Evolutionary conservation across 2,329 filamentous ascomycete species (phyloP), one percentile per base, ranked within the genome.

Genomic region (Colletotrichum sp.): DNA sequence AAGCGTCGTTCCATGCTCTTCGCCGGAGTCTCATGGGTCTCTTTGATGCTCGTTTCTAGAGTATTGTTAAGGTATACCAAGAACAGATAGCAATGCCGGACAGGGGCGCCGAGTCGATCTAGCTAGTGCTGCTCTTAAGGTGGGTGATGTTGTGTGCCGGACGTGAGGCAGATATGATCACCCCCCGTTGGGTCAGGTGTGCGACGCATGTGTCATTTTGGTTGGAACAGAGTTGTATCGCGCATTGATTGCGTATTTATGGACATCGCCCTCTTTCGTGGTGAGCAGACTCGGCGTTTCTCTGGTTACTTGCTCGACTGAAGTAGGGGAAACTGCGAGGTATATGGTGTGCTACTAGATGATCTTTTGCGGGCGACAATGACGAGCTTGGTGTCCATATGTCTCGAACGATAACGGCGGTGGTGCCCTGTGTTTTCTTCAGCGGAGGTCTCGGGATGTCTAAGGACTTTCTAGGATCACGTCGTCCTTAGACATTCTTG

Each of bases 61-160:
- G 10, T 48, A 21, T 48, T 48, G 2, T 21, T 21, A 1, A 2
- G 6, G n/a, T 21, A 13, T 21, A 7, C 4, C 9, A 0, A 21
- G n/a, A 21, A 48, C 43, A 21, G n/a, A 48, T 0, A 48, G 6
- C 2, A 6, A 48, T 0, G 18, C 4, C 0, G 10, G 18, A 48
- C 43, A 48, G 18, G n/a, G 43, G 1, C 43, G 18, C 5, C 1
- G 39, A 0, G 0, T n/a, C 39, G 9, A 12, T 12, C 0, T 12
- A 21, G 43, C 43, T 48, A 2, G 43, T 4, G n/a, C 43, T 48
- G 5, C 5, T n/a, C 9, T 48, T 48, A 48, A 48, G 4, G 5
- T 1, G 3, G 0, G 43, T 48, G 9, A 13, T 21, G 18, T 48
- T 48, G 5, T 0, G 9, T n/a, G 18, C 18, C 39, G 9, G 18